Evolutionary conservation across 345 rosid genomes (phyloP), one percentile per base, ranked within the genome.

Genomic region (Lenwebbia sp.): DNA sequence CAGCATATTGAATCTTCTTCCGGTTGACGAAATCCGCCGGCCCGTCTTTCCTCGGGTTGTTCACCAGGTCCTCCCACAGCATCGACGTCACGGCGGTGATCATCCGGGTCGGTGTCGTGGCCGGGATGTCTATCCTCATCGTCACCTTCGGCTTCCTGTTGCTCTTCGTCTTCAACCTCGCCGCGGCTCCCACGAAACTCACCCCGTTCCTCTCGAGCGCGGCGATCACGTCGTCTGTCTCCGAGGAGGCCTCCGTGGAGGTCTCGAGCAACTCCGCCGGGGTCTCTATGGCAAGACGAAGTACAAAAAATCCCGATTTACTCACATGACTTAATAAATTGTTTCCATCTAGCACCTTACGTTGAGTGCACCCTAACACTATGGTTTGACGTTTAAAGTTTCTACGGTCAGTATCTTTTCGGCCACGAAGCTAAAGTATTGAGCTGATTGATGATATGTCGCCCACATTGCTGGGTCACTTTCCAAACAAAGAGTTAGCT

Each of bases 21-120:
- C 92, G 85, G 85, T 82, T 94, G n/a, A 95, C 86, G 87, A 91
- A 91, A 75, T 98, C 95, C 0, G 90, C 92, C 0, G 90, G 85
- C 4, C 94, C 96, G 44, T 92, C 94, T 52, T 87, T 92, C 57
- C 88, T 90, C 1, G 99, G 96, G 82, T 95, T 94, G 86, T 94
- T 94, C 25, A 96, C 96, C 23, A 97, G 88, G 89, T 97, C 99
- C 85, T 97, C 99, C 98, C 98, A 96, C 1, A 97, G 89, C 91
- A 90, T 89, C 2, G 97, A 91, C 2, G 93, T 94, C 37, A 93
- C 92, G 5, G 98, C 95, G 12, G 93, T n/a, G 62, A 96, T 94
- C 40, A 98, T 88, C 58, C 93, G 89, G 28, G 93, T 76, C 8
- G 95, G 93, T 9, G 93, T 94, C 1, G 94, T 90, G 7, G 94